Percentiles rank a stretch among this genome's conserved stretches.
Evolutionary conservation across 2,329 filamentous ascomycete genomes (phyloP).

Genomic region (Botryotinia calthae): DNA sequence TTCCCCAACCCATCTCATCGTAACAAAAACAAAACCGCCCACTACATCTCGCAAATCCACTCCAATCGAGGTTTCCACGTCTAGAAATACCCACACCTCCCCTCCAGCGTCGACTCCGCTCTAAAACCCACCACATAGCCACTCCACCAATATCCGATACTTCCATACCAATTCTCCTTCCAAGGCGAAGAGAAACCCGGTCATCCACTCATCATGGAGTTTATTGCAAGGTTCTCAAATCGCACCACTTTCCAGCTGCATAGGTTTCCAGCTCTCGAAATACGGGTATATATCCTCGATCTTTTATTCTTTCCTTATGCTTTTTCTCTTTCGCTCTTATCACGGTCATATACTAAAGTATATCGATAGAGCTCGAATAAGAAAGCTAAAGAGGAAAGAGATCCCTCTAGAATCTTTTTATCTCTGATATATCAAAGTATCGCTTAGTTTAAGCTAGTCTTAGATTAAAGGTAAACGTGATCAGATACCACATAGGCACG

Average conservation of each 20-base stretch:
- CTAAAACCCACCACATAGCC: slow-evolving; percentile 38
- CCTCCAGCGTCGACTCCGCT: slow-evolving; percentile 43
- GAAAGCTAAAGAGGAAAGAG: too few species aligned
- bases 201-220: not conserved
- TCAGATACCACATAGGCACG: too few species aligned
- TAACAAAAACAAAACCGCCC: not conserved
- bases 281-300: not conserved
- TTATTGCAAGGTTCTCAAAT: too few species aligned
- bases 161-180: not conserved
- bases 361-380: too few species aligned
- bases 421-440: too few species aligned
- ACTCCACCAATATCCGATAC: not conserved
- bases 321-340: too few species aligned
- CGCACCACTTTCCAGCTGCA: not conserved
- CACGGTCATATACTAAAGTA: too few species aligned
- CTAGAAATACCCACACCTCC: slow-evolving; percentile 37
- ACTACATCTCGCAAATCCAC: not conserved
- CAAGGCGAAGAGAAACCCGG: accelerated
- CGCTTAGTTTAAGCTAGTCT: too few species aligned
- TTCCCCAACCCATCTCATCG: not conserved
- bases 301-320: too few species aligned
- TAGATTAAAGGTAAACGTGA: too few species aligned
- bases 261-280: not conserved
- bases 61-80: not conserved
- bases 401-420: too few species aligned